phyloP scores from a whole-genome alignment of 768 basidiomycete genomes.

The Tephrocybe sp. region DNA sequence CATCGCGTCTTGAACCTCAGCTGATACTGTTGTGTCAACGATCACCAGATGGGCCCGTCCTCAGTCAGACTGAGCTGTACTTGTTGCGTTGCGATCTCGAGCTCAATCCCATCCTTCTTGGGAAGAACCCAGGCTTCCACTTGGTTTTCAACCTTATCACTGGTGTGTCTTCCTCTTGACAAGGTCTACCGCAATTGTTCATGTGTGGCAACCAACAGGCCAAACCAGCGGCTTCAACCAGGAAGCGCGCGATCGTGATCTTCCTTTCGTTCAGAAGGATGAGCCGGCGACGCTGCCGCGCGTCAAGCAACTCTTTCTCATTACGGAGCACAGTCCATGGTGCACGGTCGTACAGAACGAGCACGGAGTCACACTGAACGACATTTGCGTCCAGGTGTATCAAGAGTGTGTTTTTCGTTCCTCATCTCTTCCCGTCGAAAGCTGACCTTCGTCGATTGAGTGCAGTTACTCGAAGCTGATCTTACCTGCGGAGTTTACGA shows the following conservation, averaged over 20 bases:
- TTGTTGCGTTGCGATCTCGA: slow-evolving; percentile 69
- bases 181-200: too few species aligned
- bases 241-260: slow-evolving; percentile 57
- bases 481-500: slow-evolving; percentile 63
- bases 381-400: slow-evolving; percentile 72
- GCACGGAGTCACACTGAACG: slow-evolving; percentile 71
- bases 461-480: slow-evolving; percentile 67
- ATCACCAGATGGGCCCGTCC: slow-evolving; percentile 69
- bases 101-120: slow-evolving; percentile 71
- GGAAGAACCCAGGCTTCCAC: slow-evolving; percentile 47
- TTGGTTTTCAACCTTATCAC: slow-evolving; percentile 72
- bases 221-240: slow-evolving; percentile 62
- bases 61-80: slow-evolving; percentile 81
- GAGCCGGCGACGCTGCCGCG: slow-evolving; percentile 74
- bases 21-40: background rate
- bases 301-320: slow-evolving; percentile 56
- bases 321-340: slow-evolving; percentile 70
- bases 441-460: background rate
- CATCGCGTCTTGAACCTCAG: background rate
- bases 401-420: slow-evolving; percentile 61
- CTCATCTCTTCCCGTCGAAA: background rate
- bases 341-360: slow-evolving; percentile 74
- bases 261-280: slow-evolving; percentile 52
- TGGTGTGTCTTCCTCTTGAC: too few species aligned
- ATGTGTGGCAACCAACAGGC: too few species aligned